Base-by-base conservation (phyloP, 2,329 filamentous ascomycete genomes). In the Teratosphaeria epicoccoides region DNA sequence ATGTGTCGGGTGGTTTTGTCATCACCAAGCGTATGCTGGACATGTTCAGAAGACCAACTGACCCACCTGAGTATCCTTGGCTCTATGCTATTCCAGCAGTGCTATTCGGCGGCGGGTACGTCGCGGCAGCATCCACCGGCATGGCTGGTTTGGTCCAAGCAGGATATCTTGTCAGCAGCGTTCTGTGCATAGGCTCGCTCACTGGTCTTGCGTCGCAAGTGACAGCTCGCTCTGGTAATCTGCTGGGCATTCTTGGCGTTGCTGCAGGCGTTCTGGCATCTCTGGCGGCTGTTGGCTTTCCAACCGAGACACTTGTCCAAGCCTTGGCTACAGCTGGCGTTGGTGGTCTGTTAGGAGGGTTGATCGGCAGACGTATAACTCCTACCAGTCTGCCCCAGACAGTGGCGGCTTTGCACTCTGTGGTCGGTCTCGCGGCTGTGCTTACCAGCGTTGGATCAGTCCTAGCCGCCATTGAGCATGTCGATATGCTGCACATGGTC, bases 21-120 rank as follows among this genome's bases (percentile, higher is more conserved):
- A 88, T 95, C 54, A 94, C 88, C 2, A 94, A 94, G 71, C 79
- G 89, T 56, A 95, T 95, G 89, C 75, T 95, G 43, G 88, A 95
- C 66, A 91, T 91, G 87, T 91, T 91, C 66, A 86, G 85, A 65
- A 79, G 86, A 11, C 84, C 87, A 24, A 93, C 87, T 4, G 89
- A 95, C 59, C 89, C 88, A 26, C 82, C 85, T 0, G 89, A 95
- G 66, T 95, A 91, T 58, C 86, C 87, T 0, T 95, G 87, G 86
- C 73, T 95, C 1, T 95, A 93, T 63, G 85, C 82, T 1, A 73
- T 94, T 51, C 88, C 88, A 0, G 88, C 81, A 14, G 72, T 81
- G 2, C 61, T 95, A 0, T 95, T 91, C 58, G 85, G 86, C 2
- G 87, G 86, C 28, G 88, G 88, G 0, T 94, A 87, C 63, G 64